Percentiles rank a stretch among this genome's conserved stretches.
These are phyloP conservation scores for Magnolia kwangsiensis DNA, from an alignment of 164 flowering plant genomes.

Conservation along the genomic window DNA sequence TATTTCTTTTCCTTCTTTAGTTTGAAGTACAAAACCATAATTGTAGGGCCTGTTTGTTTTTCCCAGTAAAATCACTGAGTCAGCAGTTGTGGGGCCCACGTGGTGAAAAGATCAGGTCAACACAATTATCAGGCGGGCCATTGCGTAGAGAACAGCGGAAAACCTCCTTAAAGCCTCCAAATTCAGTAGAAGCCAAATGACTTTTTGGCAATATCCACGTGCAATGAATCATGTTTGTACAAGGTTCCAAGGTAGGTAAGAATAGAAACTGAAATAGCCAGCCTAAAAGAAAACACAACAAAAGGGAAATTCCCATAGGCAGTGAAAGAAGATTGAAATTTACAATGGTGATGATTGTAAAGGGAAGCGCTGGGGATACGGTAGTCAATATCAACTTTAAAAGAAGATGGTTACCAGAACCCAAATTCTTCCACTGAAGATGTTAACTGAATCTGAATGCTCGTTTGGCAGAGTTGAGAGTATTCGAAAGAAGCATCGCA, in stretches of 20 bases:
- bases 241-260: not conserved
- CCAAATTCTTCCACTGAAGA: not conserved
- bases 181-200: no score
- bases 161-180: not conserved
- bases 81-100: no score
- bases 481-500: constrained; percentile 88
- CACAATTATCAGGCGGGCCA: not conserved
- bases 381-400: not conserved
- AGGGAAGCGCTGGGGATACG: not conserved
- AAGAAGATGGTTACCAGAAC: not conserved
- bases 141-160: not conserved
- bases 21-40: no score
- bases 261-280: not conserved
- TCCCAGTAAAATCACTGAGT: no score
- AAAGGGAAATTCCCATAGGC: not conserved
- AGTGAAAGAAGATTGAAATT: not conserved
- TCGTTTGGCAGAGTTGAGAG: constrained; percentile 77
- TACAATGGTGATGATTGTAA: not conserved
- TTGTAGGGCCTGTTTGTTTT: no score
- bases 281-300: not conserved
- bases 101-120: not conserved
- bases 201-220: no score
- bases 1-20: no score
- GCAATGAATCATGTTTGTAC: no score
- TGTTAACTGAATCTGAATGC: constrained; percentile 16